Conservation (phyloP, 352 stramenopile species). For the Globisporangium echinulatum region DNA sequence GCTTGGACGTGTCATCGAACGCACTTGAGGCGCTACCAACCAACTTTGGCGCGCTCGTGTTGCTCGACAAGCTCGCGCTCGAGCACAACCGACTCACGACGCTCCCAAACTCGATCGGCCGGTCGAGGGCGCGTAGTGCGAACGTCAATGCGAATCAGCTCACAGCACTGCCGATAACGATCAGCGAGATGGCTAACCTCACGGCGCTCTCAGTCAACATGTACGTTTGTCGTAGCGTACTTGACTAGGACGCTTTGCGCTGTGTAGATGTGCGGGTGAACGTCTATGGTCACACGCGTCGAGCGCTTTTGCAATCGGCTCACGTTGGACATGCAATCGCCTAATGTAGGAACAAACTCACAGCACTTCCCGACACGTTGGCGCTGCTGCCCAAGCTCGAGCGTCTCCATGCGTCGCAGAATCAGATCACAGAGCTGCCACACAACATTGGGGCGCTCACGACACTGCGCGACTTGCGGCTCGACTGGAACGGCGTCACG, state of each 20-base stretch:
- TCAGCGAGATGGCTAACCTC: conserved; percentile 36
- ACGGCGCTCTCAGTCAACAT: conserved; percentile 41
- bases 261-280: not conserved
- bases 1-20: conserved; percentile 51
- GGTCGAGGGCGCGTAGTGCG: conserved; percentile 20
- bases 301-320: not conserved
- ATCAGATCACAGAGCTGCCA: conserved; percentile 32
- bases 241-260: no score
- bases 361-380: conserved; percentile 34
- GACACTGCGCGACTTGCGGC: conserved; percentile 34
- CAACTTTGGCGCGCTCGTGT: conserved; percentile 28
- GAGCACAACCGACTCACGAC: conserved; percentile 42
- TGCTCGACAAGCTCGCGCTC: conserved; percentile 38
- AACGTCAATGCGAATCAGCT: conserved; percentile 47
- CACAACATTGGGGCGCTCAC: conserved; percentile 43
- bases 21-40: conserved; percentile 33
- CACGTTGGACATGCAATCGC: no score
- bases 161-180: conserved; percentile 23
- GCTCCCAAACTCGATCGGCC: conserved; percentile 38
- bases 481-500: conserved; percentile 61
- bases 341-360: conserved; percentile 28
- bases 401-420: conserved; percentile 39
- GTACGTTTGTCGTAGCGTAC: conserved; percentile 1
- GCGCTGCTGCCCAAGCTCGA: conserved; percentile 25
- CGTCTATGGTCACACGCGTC: no score